Conservation (phyloP, 1,284 basidiomycete species). For the Filobasidium uniguttulatum region DNA sequence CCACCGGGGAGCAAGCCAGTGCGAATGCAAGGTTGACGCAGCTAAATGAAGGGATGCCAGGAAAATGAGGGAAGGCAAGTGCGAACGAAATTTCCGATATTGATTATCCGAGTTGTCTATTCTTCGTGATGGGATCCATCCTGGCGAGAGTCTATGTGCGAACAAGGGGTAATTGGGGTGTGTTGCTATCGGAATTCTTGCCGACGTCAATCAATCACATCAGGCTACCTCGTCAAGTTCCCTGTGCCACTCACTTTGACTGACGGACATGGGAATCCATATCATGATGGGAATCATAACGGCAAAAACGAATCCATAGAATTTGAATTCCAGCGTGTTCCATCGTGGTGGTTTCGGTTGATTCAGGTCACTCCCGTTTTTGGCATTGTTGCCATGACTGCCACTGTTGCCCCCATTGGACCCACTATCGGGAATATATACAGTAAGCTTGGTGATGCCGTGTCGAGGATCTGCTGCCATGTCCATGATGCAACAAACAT, state of each 20-base stretch:
- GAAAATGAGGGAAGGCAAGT: constrained; percentile 48
- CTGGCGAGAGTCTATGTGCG: constrained; percentile 45
- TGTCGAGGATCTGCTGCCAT: constrained; percentile 1
- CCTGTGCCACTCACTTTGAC: constrained; percentile 47
- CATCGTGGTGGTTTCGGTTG: constrained; percentile 44
- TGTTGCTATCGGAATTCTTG: constrained; percentile 6
- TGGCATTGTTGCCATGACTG: neutral
- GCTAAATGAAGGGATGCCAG: constrained; percentile 41
- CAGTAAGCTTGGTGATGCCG: constrained; percentile 8
- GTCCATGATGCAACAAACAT: no score
- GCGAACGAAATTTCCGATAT: constrained; percentile 67
- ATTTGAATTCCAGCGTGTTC: constrained; percentile 65
- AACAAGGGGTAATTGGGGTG: constrained; percentile 63
- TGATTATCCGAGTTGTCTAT: constrained; percentile 70
- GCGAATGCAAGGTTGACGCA: constrained; percentile 35
- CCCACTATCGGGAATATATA: constrained; percentile 2
- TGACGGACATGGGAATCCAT: constrained; percentile 65
- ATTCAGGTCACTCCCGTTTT: neutral
- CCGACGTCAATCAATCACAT: neutral
- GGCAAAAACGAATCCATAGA: constrained; percentile 55
- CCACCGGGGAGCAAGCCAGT: constrained; percentile 17
- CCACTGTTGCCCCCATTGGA: neutral
- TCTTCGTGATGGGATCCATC: constrained; percentile 41
- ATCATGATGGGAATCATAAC: constrained; percentile 62
- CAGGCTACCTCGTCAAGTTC: constrained; percentile 4